Evolutionary conservation across 495 filamentous ascomycete species (phyloP), one percentile per base, ranked within the genome.

Genomic region (Annulohypoxylon bovei): DNA sequence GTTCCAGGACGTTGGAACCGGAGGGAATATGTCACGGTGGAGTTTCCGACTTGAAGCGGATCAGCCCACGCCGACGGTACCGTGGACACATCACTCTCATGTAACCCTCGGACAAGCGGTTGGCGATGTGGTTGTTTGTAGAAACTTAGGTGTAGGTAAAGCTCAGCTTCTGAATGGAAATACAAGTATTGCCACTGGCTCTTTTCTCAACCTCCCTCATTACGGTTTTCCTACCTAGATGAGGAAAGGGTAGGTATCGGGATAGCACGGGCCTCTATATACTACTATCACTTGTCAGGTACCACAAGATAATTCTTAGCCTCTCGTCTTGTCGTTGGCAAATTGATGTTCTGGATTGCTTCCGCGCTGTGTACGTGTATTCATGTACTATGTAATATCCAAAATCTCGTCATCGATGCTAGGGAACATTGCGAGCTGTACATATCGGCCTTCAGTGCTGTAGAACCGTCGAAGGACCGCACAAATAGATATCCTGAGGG

Each of bases 261-360:
- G 39, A 65, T 68, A 65, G 60, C 70, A 72, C 70, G 70, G 70
- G 60, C 70, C 70, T 60, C 30, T 61, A 42, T 66, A 67, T 53
- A 56, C 30, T 3, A 46, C n/a, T 65, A 35, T 72, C 70, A 72
- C 61, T 68, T 72, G 27, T 72, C 70, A 68, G 18, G 70, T 72
- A 57, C 65, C 61, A 72, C 65, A 62, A 62, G 63, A 65, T 39
- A 55, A 42, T 28, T 64, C 25, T 56, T 49, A 61, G 54, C 63
- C 56, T 65, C 39, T 67, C 49, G 37, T 40, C 16, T 40, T 42
- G 18, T 50, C 37, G 65, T 40, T 58, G 65, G 65, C 57, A 32
- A 60, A 63, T 56, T 68, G 16, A n/a, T 37, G 63, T 71, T 67
- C 58, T 71, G 63, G 69, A 55, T 50, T 52, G 62, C 42, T 63